Base-by-base conservation (phyloP, 441 rosid species). In the Brassica balearica region DNA sequence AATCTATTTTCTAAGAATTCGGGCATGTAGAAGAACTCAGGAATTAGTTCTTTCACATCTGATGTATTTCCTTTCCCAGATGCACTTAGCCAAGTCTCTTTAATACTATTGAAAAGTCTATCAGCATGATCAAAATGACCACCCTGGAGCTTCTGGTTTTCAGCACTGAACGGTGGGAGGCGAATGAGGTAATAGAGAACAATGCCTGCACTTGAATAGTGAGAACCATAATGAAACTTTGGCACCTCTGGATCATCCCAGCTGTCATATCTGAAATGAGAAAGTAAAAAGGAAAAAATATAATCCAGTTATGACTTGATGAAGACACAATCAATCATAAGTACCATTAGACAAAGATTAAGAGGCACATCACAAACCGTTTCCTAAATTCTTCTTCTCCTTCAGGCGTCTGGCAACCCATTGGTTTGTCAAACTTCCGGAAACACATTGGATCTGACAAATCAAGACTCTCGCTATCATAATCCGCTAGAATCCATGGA, bases 171-270 rank as follows among this genome's bases (percentile, higher is more conserved):
- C 64, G 99, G 99, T 56, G 98, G 98, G 83, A 95, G 82, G 58
- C 99, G 99, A 67, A 95, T 85, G 81, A 95, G 99, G 86, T 93
- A 95, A 85, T 89, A 95, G 43, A 95, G 96, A 78, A 95, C 98
- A 77, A 92, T 93, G 65, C 98, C 99, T 78, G 99, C 99, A 84
- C 99, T 95, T 70, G 99, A 95, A 87, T 95, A 95, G 81, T 95
- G 99, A 86, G 98, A 93, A 72, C 99, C 99, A 55, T 95, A 95
- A 89, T 95, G 99, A 81, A 95, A 95, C 65, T 95, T 95, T 32
- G 99, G 99, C 65, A 95, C 98, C 84, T 93, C 98, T 5, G 98
- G 99, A 82, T 95, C 99, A 85, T 95, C 99, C 98, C 98, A 95
- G 85, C 97, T 91, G 82, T 93, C 97, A 56, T 89, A 93, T 82